These are phyloP conservation scores for Lycium barbarum DNA, from an alignment of 257 asterid genomes.

Conservation along the genomic window DNA sequence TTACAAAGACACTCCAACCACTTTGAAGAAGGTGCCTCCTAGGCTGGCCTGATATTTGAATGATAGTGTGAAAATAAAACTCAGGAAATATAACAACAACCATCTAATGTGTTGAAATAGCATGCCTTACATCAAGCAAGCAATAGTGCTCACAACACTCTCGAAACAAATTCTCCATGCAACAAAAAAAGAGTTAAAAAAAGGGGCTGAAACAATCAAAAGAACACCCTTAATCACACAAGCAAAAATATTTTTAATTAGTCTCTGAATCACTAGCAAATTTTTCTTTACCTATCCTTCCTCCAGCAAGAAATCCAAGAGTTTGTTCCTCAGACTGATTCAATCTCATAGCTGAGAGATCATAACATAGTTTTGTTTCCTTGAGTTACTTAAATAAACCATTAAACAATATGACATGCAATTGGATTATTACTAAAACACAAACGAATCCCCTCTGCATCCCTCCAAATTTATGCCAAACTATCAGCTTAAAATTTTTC, in stretches of 20 bases:
- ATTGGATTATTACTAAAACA: background rate
- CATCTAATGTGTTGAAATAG: background rate
- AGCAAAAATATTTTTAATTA: background rate
- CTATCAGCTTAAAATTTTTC: background rate
- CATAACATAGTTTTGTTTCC: background rate
- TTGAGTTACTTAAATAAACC: background rate
- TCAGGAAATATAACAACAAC: background rate
- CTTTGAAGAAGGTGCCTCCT: slow-evolving; percentile 44
- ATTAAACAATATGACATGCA: slow-evolving; percentile 18
- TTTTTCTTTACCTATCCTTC: background rate
- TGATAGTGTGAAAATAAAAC: background rate
- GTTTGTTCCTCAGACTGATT: slow-evolving; percentile 9
- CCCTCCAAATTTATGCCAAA: slow-evolving; percentile 23
- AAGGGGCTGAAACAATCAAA: background rate
- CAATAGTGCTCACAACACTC: background rate
- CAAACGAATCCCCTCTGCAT: background rate
- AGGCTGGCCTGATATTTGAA: slow-evolving; percentile 41
- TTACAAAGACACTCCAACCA: slow-evolving; percentile 46
- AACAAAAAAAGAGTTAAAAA: background rate
- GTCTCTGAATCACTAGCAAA: background rate
- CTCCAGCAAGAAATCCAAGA: slow-evolving; percentile 7
- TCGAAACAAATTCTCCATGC: slow-evolving; percentile 18
- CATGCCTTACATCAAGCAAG: slow-evolving; percentile 23
- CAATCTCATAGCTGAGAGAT: background rate
- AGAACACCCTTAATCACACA: background rate